Conservation (phyloP, 2,329 filamentous ascomycete species). For the Fusarium devonianum region DNA sequence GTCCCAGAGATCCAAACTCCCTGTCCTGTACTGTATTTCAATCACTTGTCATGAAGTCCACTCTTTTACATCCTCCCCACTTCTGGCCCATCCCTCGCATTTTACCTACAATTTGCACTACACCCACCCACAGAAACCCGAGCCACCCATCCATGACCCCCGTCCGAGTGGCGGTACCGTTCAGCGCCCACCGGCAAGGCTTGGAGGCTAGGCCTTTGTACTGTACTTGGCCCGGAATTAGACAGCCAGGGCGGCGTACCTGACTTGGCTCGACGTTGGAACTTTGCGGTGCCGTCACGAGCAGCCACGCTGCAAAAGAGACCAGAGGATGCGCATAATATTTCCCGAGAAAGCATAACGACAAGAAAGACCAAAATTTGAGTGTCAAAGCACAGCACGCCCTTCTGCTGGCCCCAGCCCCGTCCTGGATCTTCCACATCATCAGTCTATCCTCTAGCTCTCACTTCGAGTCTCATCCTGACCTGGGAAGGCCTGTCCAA, state of each 20-base stretch:
- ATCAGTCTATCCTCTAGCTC: slow-evolving; percentile 8
- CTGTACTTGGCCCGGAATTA: slow-evolving; percentile 3
- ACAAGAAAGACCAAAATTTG: background rate
- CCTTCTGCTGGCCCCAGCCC: slow-evolving; percentile 2
- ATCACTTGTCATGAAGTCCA: slow-evolving; percentile 1
- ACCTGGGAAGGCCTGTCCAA: slow-evolving; percentile 25
- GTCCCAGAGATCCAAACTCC: background rate
- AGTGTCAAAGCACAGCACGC: too few species aligned
- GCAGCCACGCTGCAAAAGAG: slow-evolving; percentile 5
- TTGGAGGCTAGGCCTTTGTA: slow-evolving; percentile 6
- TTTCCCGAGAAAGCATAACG: slow-evolving; percentile 1
- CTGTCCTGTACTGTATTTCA: background rate
- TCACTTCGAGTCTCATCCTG: slow-evolving; percentile 29
- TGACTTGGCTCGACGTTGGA: background rate
- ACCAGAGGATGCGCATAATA: background rate
- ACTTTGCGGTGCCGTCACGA: background rate
- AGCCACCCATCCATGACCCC: slow-evolving; percentile 4
- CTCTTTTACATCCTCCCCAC: slow-evolving; percentile 2
- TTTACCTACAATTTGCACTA: slow-evolving; percentile 20
- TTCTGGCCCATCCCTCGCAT: slow-evolving; percentile 10
- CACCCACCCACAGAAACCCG: slow-evolving; percentile 10
- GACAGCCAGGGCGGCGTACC: background rate
- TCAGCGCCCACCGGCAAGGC: slow-evolving; percentile 8
- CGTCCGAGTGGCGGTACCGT: slow-evolving; percentile 9
- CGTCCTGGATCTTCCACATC: slow-evolving; percentile 13